Evolutionary conservation across 2,329 filamentous ascomycete species (phyloP).

Genomic region (Fusarium devonianum): DNA sequence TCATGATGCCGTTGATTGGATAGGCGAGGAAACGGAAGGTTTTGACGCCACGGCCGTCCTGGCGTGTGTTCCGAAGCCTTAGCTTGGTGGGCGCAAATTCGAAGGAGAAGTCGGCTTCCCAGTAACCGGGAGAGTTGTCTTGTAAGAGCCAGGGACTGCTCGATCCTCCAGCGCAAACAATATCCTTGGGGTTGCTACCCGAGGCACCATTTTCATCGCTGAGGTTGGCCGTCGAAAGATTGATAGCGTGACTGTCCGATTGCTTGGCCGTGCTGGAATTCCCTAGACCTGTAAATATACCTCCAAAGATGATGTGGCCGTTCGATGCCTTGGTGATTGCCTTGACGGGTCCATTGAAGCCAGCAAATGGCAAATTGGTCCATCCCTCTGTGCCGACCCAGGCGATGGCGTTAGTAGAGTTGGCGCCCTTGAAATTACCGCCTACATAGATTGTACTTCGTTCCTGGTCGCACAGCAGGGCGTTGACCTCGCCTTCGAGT

Average conservation of each 20-base stretch:
- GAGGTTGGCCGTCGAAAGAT: slow-evolving; percentile 80
- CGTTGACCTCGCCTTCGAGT: slow-evolving; percentile 81
- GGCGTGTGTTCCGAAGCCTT: slow-evolving; percentile 85
- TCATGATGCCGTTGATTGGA: slow-evolving; percentile 92
- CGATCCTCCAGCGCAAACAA: slow-evolving; percentile 76
- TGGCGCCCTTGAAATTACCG: slow-evolving; percentile 79
- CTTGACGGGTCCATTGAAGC: slow-evolving; percentile 91
- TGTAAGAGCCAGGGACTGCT: slow-evolving; percentile 81
- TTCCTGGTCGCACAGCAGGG: slow-evolving; percentile 81
- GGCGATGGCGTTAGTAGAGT: slow-evolving; percentile 88
- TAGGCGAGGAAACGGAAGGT: slow-evolving; percentile 86
- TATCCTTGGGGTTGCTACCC: slow-evolving; percentile 73
- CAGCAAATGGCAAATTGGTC: slow-evolving; percentile 85
- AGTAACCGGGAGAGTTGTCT: slow-evolving; percentile 79
- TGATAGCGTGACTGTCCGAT: slow-evolving; percentile 80
- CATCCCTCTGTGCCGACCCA: slow-evolving; percentile 76
- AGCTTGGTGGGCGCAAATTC: slow-evolving; percentile 88
- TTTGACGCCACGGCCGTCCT: slow-evolving; percentile 84
- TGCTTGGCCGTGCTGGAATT: slow-evolving; percentile 75
- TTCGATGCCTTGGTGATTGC: slow-evolving; percentile 82
- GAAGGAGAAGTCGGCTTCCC: slow-evolving; percentile 83
- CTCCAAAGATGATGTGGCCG: slow-evolving; percentile 90
- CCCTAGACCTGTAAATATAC: slow-evolving; percentile 85
- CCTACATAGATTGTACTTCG: slow-evolving; percentile 88
- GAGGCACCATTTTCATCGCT: slow-evolving; percentile 69